Conservation (phyloP, 2,329 filamentous ascomycete species). For the Xylaria multiplex region DNA sequence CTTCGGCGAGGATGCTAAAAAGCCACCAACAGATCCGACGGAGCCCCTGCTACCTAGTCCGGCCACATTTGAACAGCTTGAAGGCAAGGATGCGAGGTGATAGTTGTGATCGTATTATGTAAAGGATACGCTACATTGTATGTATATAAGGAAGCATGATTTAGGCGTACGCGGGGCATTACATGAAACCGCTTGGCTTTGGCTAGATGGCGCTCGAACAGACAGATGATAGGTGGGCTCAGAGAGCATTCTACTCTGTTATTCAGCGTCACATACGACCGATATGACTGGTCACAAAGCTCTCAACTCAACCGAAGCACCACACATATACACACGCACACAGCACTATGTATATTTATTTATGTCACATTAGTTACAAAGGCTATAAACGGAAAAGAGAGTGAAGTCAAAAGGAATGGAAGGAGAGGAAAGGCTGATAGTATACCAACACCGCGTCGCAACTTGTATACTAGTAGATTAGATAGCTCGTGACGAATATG, state of each 20-base stretch:
- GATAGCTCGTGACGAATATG: slow-evolving; percentile 12
- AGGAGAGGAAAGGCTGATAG: slow-evolving; percentile 29
- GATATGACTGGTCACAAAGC: slow-evolving; percentile 38
- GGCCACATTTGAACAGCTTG: slow-evolving; percentile 43
- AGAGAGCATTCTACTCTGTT: slow-evolving; percentile 13
- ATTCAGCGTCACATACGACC: slow-evolving; percentile 29
- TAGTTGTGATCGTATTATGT: slow-evolving; percentile 5
- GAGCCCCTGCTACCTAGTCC: slow-evolving; percentile 51
- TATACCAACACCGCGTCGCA: slow-evolving; percentile 17
- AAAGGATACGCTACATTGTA: slow-evolving; percentile 20
- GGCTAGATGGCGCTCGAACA: slow-evolving; percentile 11
- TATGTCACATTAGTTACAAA: slow-evolving; percentile 32
- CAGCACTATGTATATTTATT: slow-evolving; percentile 28
- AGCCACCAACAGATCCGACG: slow-evolving; percentile 67
- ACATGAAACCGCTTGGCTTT: slow-evolving; percentile 19
- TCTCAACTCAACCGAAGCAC: slow-evolving; percentile 47
- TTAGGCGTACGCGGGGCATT: slow-evolving; percentile 28
- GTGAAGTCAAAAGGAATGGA: neutral
- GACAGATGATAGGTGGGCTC: slow-evolving; percentile 10
- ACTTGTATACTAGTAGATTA: slow-evolving; percentile 28
- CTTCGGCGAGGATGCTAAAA: slow-evolving; percentile 71
- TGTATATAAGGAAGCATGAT: slow-evolving; percentile 30
- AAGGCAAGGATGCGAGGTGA: slow-evolving; percentile 43
- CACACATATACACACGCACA: slow-evolving; percentile 27
- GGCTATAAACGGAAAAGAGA: slow-evolving; percentile 16